A percentile compares a stretch with the other conserved stretches of the same genome.
phyloP scores from a whole-genome alignment of 257 asterid species.

The Nicotiana tomentosiformis region DNA sequence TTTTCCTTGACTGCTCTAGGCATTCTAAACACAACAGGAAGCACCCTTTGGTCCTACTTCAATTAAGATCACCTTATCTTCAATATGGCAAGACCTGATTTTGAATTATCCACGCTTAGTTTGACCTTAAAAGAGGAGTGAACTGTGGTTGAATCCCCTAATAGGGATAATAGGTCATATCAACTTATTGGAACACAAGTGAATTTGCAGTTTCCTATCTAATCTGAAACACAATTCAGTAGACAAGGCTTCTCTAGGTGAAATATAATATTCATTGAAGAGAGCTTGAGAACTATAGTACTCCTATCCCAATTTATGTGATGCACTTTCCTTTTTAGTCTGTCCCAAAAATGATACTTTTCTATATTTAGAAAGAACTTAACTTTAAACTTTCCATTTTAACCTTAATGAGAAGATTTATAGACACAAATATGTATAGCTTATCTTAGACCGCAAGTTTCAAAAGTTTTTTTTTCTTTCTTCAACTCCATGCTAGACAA shows the following conservation, averaged over 20 bases:
- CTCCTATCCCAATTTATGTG: neutral
- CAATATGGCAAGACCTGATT: neutral
- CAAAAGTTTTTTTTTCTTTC: no score
- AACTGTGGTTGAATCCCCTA: neutral
- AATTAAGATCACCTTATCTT: slow-evolving; percentile 9
- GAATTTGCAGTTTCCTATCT: neutral
- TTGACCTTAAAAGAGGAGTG: neutral
- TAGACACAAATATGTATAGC: no score
- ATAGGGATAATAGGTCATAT: neutral
- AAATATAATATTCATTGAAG: neutral
- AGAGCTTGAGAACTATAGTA: neutral
- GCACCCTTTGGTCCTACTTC: neutral
- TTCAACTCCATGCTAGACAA: no score
- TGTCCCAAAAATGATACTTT: no score
- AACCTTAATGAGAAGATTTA: no score
- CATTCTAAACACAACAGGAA: neutral
- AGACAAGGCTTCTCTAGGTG: neutral
- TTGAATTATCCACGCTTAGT: neutral
- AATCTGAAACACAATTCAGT: neutral
- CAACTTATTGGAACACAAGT: neutral
- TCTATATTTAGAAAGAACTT: no score
- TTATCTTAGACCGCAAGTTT: no score
- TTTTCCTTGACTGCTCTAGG: neutral
- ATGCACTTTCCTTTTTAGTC: no score
- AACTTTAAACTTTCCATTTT: no score